Evolutionary conservation across 2,329 filamentous ascomycete species (phyloP).

Genomic region (Diaporthe citriasiana): DNA sequence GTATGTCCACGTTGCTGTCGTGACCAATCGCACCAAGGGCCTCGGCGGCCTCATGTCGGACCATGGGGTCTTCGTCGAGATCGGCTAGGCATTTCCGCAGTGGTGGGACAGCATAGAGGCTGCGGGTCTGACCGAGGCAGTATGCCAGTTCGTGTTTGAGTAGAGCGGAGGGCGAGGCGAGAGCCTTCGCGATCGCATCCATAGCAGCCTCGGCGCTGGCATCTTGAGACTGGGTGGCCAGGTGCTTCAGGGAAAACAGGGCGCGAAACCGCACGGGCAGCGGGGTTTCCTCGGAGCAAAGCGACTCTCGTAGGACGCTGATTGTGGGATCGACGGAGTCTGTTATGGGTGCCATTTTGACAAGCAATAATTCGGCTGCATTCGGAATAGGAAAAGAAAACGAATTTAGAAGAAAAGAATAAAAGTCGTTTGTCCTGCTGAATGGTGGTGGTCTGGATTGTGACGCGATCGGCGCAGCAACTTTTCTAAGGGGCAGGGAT

Average conservation of each 20-base stretch:
- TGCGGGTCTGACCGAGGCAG: slow-evolving; percentile 92
- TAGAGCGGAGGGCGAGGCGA: slow-evolving; percentile 86
- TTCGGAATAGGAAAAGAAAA: neutral
- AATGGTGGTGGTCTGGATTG: slow-evolving; percentile 3
- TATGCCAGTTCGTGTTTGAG: slow-evolving; percentile 98
- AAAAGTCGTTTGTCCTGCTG: neutral
- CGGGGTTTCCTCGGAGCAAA: slow-evolving; percentile 84
- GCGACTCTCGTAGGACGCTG: slow-evolving; percentile 77
- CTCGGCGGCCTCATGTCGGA: slow-evolving; percentile 95
- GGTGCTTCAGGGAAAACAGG: slow-evolving; percentile 96
- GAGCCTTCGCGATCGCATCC: slow-evolving; percentile 89
- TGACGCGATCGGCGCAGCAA: slow-evolving; percentile 10
- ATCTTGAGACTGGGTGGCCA: slow-evolving; percentile 78
- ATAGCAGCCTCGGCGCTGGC: slow-evolving; percentile 73
- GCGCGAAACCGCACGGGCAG: slow-evolving; percentile 94
- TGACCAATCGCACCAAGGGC: slow-evolving; percentile 91
- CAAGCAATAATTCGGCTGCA: neutral
- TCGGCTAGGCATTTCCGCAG: slow-evolving; percentile 83
- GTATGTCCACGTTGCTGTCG: slow-evolving; percentile 77
- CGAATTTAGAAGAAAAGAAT: neutral
- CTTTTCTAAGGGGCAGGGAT: slow-evolving; percentile 18
- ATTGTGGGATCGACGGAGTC: slow-evolving; percentile 61
- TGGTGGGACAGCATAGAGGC: slow-evolving; percentile 79
- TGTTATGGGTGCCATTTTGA: slow-evolving; percentile 47
- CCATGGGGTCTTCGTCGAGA: slow-evolving; percentile 91